These are phyloP conservation scores for Gastrolobium villosum DNA, from an alignment of 306 rosid species.

Conservation along the genomic window DNA sequence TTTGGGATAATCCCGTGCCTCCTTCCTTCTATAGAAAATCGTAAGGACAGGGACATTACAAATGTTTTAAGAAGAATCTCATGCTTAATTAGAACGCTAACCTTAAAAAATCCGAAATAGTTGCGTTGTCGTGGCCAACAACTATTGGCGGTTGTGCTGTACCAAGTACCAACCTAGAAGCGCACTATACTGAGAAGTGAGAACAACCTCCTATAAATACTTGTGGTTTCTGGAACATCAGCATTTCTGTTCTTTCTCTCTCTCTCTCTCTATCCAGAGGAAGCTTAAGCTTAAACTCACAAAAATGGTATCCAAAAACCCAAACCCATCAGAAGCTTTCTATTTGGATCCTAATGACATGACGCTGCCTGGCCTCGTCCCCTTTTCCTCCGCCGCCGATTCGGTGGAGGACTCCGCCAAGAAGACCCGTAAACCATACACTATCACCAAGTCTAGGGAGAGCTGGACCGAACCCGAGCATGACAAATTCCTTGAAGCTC, in stretches of 20 bases:
- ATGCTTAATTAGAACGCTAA: constrained; percentile 38
- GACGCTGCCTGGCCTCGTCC: constrained; percentile 70
- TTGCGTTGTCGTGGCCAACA: neutral
- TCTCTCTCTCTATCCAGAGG: neutral
- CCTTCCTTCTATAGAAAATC: neutral
- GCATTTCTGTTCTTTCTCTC: constrained; percentile 8
- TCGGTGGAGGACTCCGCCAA: constrained; percentile 69
- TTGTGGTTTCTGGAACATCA: constrained; percentile 1
- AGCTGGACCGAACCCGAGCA: constrained; percentile 99
- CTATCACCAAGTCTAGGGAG: constrained; percentile 97
- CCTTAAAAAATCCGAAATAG: neutral
- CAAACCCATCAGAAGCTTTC: constrained; percentile 72
- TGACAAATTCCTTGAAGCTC: constrained; percentile 97
- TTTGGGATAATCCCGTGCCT: neutral
- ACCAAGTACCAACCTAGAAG: neutral
- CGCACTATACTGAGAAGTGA: neutral
- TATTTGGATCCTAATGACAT: constrained; percentile 70
- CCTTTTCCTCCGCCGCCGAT: constrained; percentile 54
- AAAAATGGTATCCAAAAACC: constrained; percentile 73
- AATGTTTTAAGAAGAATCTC: neutral
- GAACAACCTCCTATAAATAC: neutral
- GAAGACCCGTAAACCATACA: constrained; percentile 94
- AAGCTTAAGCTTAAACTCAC: constrained; percentile 29
- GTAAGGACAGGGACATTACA: neutral
- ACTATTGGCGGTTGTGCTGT: constrained; percentile 1